A percentile compares a stretch with the other conserved stretches of the same genome.
phyloP scores from a whole-genome alignment of 2,329 filamentous ascomycete genomes.

The Graphiopsis chlorocephala region DNA sequence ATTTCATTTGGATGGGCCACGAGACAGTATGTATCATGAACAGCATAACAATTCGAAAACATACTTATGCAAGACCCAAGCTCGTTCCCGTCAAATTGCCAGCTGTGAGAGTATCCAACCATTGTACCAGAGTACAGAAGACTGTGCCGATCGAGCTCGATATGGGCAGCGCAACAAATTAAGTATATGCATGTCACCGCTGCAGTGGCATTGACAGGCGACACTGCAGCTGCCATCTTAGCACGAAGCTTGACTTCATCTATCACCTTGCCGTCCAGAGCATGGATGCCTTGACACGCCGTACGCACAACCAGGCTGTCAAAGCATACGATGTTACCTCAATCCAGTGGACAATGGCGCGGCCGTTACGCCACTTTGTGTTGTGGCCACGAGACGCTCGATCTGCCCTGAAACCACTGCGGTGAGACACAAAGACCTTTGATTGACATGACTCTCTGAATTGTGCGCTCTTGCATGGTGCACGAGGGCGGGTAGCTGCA shows the following conservation, averaged over 20 bases:
- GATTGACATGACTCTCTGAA: background rate
- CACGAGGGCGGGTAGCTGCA: slow-evolving; percentile 6
- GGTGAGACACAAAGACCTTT: slow-evolving; percentile 3
- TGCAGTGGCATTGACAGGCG: slow-evolving; percentile 16
- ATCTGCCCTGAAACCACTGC: slow-evolving; percentile 9
- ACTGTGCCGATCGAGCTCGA: background rate
- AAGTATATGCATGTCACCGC: slow-evolving; percentile 10
- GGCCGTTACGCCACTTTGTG: slow-evolving; percentile 4
- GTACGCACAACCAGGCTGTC: slow-evolving; percentile 14
- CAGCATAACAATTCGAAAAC: background rate
- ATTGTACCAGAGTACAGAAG: background rate
- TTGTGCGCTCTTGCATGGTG: background rate
- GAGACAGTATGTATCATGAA: slow-evolving; percentile 6
- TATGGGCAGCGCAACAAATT: background rate
- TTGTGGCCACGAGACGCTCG: background rate
- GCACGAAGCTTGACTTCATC: background rate
- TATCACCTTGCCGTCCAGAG: background rate
- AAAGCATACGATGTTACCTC: background rate
- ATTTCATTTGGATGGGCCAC: background rate
- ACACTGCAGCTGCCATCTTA: slow-evolving; percentile 1
- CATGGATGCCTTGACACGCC: slow-evolving; percentile 13
- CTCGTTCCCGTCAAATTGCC: background rate
- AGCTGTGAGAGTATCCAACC: background rate
- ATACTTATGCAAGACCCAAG: slow-evolving; percentile 4
- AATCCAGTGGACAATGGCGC: slow-evolving; percentile 7